phyloP scores from a whole-genome alignment of 306 rosid genomes.

The Sicyos baderoa region DNA sequence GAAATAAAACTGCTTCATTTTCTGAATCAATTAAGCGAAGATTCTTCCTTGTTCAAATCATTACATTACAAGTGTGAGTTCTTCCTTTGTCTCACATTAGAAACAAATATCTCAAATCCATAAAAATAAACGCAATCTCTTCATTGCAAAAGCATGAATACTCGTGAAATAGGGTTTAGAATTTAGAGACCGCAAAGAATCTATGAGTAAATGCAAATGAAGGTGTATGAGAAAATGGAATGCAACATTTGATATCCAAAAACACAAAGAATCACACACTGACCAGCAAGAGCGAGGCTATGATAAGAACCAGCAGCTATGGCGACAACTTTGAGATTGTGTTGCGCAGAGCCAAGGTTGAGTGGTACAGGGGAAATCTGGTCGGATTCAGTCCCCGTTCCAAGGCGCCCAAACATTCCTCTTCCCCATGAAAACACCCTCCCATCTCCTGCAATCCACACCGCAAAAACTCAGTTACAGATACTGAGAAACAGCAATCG shows the following conservation, averaged over 20 bases:
- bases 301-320: constrained; percentile 93
- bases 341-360: constrained; percentile 32
- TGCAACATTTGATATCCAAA: no score
- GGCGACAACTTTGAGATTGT: constrained; percentile 38
- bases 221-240: no score
- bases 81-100: neutral
- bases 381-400: constrained; percentile 56
- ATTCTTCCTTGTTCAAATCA: neutral
- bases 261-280: neutral
- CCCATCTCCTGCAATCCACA: constrained; percentile 52
- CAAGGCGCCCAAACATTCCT: constrained; percentile 86
- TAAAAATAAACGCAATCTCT: neutral
- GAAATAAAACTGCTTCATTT: neutral
- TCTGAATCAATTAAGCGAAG: neutral
- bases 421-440: constrained; percentile 82
- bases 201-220: no score
- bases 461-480: constrained; percentile 10
- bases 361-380: constrained; percentile 46
- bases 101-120: constrained; percentile 8
- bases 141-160: neutral
- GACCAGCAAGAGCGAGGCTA: constrained; percentile 80
- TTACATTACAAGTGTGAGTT: neutral
- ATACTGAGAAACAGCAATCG: neutral
- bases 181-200: neutral
- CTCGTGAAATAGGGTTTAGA: neutral